phyloP scores from a whole-genome alignment of 306 rosid species.

The Nissolia schottii region DNA sequence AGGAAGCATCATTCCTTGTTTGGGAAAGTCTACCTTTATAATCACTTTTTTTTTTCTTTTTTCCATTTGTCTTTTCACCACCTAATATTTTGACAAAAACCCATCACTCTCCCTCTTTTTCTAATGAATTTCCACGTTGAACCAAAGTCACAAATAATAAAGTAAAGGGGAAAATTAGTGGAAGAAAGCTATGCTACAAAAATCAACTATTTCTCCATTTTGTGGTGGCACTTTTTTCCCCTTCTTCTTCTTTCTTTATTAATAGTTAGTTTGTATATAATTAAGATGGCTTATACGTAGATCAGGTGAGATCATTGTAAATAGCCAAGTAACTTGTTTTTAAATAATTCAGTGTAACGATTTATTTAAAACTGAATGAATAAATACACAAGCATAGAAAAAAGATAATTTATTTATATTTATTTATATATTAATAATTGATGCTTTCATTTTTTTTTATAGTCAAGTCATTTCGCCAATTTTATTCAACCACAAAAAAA shows the following conservation, averaged over 20 bases:
- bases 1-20: slow-evolving; percentile 25
- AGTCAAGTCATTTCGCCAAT: no score
- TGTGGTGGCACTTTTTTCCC: neutral
- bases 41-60: neutral
- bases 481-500: no score
- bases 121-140: neutral
- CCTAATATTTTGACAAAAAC: slow-evolving; percentile 26
- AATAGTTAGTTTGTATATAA: neutral
- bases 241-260: neutral
- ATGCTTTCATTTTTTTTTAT: no score
- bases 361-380: neutral
- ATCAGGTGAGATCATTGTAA: neutral
- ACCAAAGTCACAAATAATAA: neutral
- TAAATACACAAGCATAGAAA: no score
- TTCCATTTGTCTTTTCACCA: slow-evolving; percentile 24
- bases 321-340: neutral
- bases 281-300: neutral
- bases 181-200: neutral
- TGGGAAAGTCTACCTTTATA: slow-evolving; percentile 8
- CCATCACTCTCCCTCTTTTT: neutral
- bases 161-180: neutral
- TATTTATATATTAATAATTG: neutral
- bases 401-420: neutral
- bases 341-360: neutral
- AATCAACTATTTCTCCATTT: neutral